phyloP scores from a whole-genome alignment of 2,329 filamentous ascomycete species.

The Claviceps paspali region DNA sequence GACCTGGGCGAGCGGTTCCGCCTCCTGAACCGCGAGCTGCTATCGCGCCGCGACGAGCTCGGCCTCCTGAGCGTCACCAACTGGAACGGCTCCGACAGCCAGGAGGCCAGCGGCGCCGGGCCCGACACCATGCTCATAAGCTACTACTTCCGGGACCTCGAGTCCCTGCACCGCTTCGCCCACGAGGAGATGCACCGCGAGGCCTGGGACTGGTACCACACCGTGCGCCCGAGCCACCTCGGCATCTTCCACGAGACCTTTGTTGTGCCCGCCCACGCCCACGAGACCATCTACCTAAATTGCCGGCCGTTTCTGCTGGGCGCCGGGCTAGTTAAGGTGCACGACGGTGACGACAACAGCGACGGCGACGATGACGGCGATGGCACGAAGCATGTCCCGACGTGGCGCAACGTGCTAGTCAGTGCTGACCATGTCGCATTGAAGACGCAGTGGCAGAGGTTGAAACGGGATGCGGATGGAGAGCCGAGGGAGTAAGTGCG shows the following conservation, averaged over 20 bases:
- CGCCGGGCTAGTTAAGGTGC: constrained; percentile 11
- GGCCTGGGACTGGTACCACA: constrained; percentile 34
- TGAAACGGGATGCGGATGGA: constrained; percentile 14
- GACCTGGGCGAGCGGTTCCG: constrained; percentile 24
- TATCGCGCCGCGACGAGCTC: constrained; percentile 23
- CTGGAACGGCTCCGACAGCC: constrained; percentile 18
- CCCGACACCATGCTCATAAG: constrained; percentile 27
- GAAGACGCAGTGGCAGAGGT: constrained; percentile 19
- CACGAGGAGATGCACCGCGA: constrained; percentile 30
- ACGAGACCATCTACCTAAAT: constrained; percentile 37
- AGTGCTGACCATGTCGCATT: constrained; percentile 16
- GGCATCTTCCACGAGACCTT: constrained; percentile 42
- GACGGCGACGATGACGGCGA: no score
- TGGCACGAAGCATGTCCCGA: no score
- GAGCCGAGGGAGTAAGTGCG: constrained; percentile 1
- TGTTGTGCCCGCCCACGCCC: constrained; percentile 25
- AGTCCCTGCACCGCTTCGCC: constrained; percentile 35
- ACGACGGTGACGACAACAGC: constrained; percentile 1
- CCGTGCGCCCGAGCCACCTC: constrained; percentile 22
- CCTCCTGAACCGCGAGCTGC: constrained; percentile 20
- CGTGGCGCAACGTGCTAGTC: constrained; percentile 21
- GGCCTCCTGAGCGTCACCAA: constrained; percentile 30
- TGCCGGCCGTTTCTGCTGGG: constrained; percentile 24
- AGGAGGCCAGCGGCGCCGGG: constrained; percentile 16
- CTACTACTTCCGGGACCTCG: constrained; percentile 35